Conservation (phyloP, 2,329 filamentous ascomycete species). For the Colletotrichum godetiae region DNA sequence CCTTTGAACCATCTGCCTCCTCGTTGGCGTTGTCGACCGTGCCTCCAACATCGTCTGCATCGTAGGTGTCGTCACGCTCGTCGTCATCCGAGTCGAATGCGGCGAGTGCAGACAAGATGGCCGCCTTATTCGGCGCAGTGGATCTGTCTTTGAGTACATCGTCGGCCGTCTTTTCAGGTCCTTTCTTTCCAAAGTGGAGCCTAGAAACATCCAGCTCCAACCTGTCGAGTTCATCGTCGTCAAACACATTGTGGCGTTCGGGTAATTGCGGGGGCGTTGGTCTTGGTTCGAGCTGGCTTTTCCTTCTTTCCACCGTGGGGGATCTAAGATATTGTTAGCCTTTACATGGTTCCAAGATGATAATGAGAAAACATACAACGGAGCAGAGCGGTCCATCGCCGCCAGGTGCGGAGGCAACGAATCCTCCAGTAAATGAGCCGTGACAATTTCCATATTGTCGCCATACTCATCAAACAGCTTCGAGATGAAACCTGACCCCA, state of each 20-base stretch:
- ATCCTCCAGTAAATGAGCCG: constrained; percentile 84
- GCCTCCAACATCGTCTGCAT: constrained; percentile 90
- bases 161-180: constrained; percentile 74
- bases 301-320: constrained; percentile 27
- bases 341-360: constrained; percentile 19
- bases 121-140: constrained; percentile 79
- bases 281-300: constrained; percentile 61
- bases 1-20: constrained; percentile 58
- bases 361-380: constrained; percentile 60
- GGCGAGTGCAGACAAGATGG: constrained; percentile 88
- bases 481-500: constrained; percentile 85
- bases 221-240: constrained; percentile 82
- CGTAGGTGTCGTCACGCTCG: constrained; percentile 96
- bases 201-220: constrained; percentile 74
- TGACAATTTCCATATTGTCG: constrained; percentile 81
- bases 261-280: constrained; percentile 68
- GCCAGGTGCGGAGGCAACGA: constrained; percentile 77
- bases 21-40: constrained; percentile 79
- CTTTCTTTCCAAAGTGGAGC: constrained; percentile 82
- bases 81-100: constrained; percentile 95
- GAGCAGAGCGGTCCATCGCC: constrained; percentile 71
- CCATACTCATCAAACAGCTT: constrained; percentile 83
- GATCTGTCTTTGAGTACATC: constrained; percentile 74
- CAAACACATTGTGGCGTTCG: constrained; percentile 78
- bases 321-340: constrained; percentile 39